A percentile compares a stretch with the other conserved stretches of the same genome.
These are phyloP conservation scores for Avena atlantica DNA, from an alignment of 176 grass and related monocot species.

Conservation along the genomic window DNA sequence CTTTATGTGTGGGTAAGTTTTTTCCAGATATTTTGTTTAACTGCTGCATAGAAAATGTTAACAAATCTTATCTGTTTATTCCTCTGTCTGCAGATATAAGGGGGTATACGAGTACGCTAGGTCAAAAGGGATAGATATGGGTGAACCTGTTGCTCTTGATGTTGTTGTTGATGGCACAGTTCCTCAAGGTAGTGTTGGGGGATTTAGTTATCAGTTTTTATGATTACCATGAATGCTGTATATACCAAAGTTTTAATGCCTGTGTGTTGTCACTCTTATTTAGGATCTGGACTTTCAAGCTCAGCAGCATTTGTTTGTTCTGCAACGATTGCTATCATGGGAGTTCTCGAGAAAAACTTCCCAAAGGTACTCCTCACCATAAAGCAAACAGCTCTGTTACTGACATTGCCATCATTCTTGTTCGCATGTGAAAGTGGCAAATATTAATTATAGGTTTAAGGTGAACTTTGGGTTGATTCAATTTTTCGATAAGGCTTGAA, in stretches of 20 bases:
- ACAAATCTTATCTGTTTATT: not conserved
- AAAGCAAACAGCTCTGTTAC: not conserved
- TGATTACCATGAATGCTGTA: not conserved
- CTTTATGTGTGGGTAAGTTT: conserved; percentile 93
- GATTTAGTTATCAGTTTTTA: conserved; percentile 2
- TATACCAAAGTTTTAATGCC: not conserved
- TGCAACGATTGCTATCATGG: conserved; percentile 93
- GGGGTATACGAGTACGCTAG: conserved; percentile 79
- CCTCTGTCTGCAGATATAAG: conserved; percentile 73
- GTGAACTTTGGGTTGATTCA: conserved; percentile 1
- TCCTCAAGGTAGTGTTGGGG: conserved; percentile 61
- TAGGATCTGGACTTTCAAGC: conserved; percentile 94
- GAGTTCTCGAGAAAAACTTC: conserved; percentile 73
- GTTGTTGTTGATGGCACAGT: conserved; percentile 91
- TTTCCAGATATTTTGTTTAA: not conserved
- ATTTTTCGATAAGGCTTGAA: not conserved
- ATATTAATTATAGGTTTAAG: not conserved
- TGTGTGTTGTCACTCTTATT: conserved; percentile 19
- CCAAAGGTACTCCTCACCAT: conserved; percentile 68
- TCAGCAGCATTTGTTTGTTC: conserved; percentile 99
- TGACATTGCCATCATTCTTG: not conserved
- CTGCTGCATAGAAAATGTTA: not conserved
- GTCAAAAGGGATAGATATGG: conserved; percentile 77
- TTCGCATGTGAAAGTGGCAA: not conserved
- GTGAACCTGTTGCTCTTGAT: conserved; percentile 68